Evolutionary conservation across 1,139 yeast genomes (phyloP), one percentile per base, ranked within the genome.

Genomic region (Nakaseomyces bracarensis): DNA sequence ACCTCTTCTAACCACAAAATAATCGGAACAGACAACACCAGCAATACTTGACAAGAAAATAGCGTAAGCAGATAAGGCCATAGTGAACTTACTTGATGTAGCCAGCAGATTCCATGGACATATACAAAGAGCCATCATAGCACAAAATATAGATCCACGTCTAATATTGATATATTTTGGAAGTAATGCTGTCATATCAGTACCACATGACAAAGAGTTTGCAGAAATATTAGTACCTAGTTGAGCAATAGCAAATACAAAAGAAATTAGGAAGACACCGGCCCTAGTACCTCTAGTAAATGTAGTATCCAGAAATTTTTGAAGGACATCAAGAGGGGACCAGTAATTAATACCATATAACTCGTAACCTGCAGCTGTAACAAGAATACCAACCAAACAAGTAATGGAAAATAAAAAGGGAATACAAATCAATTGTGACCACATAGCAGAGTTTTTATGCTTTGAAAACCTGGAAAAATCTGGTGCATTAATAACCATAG

Each of bases 181-280:
- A 39, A 84, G 61, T 50, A 87, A 60, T 1, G 96, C 94, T 11
- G 95, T 76, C 67, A 85, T 76, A 65, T 87, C 96, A 3, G 95
- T 86, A 58, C 96, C 96, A 42, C 93, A 91, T 3, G 94, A 79
- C 42, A 87, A 69, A 3, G 95, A 81, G 65, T 87, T 87, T 11
- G 95, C 96, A 29, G 93, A 77, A 49, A 87, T 82, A 59, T 87
- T 87, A n/a, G 94, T 82, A 60, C 96, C 96, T 49, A 85, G 68
- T 64, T 86, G 95, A 14, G 95, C 94, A 46, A 86, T 64, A 1
- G 86, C 82, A 65, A 86, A 83, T 1, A 85, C 86, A 36, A 77
- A 67, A 4, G 87, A 74, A 51, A 86, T 79, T 48, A 87, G 70
- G 63, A 87, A 87, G 1, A 82, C 94, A 50, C 95, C 96, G 16